A percentile compares a stretch with the other conserved stretches of the same genome.
Conservation (phyloP, 495 filamentous ascomycete species). For the Trichoderma gamsii region DNA sequence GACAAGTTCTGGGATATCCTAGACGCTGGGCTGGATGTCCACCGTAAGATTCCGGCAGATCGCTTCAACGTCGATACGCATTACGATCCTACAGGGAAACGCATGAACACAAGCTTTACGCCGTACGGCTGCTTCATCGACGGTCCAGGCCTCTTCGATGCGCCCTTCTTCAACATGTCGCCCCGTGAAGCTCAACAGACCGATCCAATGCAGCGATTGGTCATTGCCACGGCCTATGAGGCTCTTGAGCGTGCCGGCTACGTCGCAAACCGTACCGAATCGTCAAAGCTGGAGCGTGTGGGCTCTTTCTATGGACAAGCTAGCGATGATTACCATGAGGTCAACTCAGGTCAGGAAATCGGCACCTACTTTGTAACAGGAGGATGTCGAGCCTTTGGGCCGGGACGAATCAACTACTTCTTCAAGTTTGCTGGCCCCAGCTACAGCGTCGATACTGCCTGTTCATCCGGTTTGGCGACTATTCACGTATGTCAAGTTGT, state of each 20-base stretch:
- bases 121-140: neutral
- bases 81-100: neutral
- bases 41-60: slow-evolving; percentile 43
- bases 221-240: neutral
- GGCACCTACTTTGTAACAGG: neutral
- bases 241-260: slow-evolving; percentile 1
- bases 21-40: slow-evolving; percentile 5
- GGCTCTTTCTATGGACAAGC: neutral
- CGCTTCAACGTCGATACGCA: slow-evolving; percentile 54
- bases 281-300: neutral
- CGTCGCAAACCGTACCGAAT: neutral
- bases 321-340: neutral
- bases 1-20: slow-evolving; percentile 39
- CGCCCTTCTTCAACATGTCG: neutral
- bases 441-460: slow-evolving; percentile 40
- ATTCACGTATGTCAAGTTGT: slow-evolving; percentile 30
- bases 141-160: neutral
- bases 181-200: neutral
- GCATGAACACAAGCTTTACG: neutral
- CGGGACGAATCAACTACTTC: neutral
- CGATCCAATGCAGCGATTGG: slow-evolving; percentile 1
- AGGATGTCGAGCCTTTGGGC: neutral
- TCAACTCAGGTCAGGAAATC: neutral
- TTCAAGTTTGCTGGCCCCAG: slow-evolving; percentile 27
- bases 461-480: slow-evolving; percentile 42